Evolutionary conservation across 805 yeast species (phyloP), one percentile per base, ranked within the genome.

Genomic region (Spathaspora arborariae): DNA sequence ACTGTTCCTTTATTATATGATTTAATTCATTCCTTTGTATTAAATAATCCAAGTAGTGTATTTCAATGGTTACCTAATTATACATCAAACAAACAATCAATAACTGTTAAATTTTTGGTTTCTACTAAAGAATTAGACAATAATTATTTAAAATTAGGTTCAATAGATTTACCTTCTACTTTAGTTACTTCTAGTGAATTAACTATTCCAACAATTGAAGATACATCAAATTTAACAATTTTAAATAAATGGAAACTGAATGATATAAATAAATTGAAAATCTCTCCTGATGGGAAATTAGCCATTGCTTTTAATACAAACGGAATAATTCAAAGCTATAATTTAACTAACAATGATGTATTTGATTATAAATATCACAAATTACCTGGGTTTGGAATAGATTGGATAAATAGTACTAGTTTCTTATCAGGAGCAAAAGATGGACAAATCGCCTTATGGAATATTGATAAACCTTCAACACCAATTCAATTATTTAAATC

Each of bases 1-100:
- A 79, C 92, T 1, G 84, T 86, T 11, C 96, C 95, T 2, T 70
- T 86, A 53, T 69, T 88, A 49, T 88, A 88, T 63, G 87, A 84
- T 54, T 77, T 84, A 51, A 70, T 88, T 40, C 82, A 85, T 51
- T 84, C 94, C 3, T 78, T 77, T 41, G 81, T 85, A 7, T 67
- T 82, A 20, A 76, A 80, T 44, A 82, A 82, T 79, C 95, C 96
- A 1, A 80, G 88, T 13, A 65, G 87, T 49, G 72, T 90, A 0
- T 76, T 85, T 15, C 80, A 83, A 53, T 86, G 89, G 81, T 67
- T 85, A 30, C 85, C 86, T 1, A 77, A 57, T 21, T 69, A 64
- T 52, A 52, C 57, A 5, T 9, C 3, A 5, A n/a, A 13, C 16
- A 58, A 61, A 24, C 62, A 68, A 40, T 57, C 62, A 15, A 52